A percentile compares a stretch with the other conserved stretches of the same genome.
phyloP scores from a whole-genome alignment of 208 protist species.

The Acanthamoeba polyphaga region DNA sequence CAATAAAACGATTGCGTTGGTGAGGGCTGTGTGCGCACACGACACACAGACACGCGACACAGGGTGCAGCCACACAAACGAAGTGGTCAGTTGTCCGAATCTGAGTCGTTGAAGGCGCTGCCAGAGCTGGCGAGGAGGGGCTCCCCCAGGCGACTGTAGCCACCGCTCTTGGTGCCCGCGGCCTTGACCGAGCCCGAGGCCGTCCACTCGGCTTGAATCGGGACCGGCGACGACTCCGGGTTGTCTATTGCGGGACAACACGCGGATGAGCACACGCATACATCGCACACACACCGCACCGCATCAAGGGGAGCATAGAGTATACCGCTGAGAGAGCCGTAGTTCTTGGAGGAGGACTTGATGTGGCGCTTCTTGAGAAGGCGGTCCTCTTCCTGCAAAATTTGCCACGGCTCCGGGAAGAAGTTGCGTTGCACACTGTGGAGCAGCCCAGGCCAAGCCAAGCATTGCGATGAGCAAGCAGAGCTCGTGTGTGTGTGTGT shows the following conservation, averaged over 20 bases:
- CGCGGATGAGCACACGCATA: neutral
- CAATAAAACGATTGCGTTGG: too few species aligned
- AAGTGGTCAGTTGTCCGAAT: neutral
- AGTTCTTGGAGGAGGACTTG: conserved; percentile 2
- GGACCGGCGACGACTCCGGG: neutral
- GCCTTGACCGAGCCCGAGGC: neutral
- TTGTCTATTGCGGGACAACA: too few species aligned
- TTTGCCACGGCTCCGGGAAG: conserved; percentile 54
- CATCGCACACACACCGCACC: neutral
- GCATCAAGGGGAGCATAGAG: too few species aligned
- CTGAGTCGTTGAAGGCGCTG: conserved; percentile 4
- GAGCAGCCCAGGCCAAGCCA: neutral
- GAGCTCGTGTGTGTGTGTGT: neutral
- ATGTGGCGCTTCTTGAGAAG: neutral
- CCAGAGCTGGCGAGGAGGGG: conserved; percentile 14
- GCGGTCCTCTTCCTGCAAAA: conserved; percentile 45
- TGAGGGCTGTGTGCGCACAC: too few species aligned
- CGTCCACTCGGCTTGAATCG: neutral
- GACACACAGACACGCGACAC: too few species aligned
- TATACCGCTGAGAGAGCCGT: neutral
- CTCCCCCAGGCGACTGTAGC: neutral
- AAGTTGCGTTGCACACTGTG: conserved; percentile 31
- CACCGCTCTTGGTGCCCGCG: neutral
- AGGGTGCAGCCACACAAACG: too few species aligned
- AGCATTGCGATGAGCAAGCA: neutral